Percentiles rank a stretch among this genome's conserved stretches.
These are phyloP conservation scores for Huiozyma naganishii DNA, from an alignment of 805 yeast species.

Conservation along the genomic window DNA sequence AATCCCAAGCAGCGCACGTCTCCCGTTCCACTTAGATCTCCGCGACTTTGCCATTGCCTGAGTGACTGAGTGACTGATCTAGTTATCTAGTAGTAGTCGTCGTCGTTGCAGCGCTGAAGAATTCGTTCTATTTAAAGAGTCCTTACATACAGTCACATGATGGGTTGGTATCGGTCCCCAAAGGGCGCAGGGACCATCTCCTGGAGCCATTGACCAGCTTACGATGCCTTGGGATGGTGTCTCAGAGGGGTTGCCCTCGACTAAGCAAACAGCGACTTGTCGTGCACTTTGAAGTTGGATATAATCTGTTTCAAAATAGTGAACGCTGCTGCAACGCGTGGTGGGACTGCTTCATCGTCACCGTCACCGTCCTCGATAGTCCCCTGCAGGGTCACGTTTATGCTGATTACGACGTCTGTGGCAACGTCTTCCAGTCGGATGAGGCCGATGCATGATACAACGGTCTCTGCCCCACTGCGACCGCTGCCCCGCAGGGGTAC, in stretches of 20 bases:
- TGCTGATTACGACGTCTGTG: slow-evolving; percentile 53
- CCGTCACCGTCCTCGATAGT: not conserved
- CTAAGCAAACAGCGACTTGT: slow-evolving; percentile 20
- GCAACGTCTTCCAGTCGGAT: slow-evolving; percentile 39
- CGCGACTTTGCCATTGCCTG: slow-evolving; percentile 1
- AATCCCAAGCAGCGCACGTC: too few species aligned
- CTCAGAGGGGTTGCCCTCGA: not conserved
- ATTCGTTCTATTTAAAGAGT: too few species aligned
- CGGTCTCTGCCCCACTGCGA: slow-evolving; percentile 23
- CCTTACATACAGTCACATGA: too few species aligned
- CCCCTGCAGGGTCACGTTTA: slow-evolving; percentile 42
- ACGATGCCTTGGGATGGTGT: too few species aligned
- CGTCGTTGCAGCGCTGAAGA: too few species aligned
- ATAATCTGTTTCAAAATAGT: slow-evolving; percentile 14
- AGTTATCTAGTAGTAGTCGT: too few species aligned
- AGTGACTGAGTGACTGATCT: not conserved
- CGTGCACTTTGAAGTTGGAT: slow-evolving; percentile 17
- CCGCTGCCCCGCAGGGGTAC: slow-evolving; percentile 44
- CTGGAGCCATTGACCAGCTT: too few species aligned
- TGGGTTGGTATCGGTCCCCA: too few species aligned
- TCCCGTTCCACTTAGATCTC: too few species aligned
- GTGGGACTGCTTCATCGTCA: slow-evolving; percentile 6
- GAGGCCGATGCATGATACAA: slow-evolving; percentile 46
- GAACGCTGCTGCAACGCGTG: slow-evolving; percentile 12
- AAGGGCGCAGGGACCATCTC: too few species aligned